Percentiles rank a stretch among this genome's conserved stretches.
These are phyloP conservation scores for Nitzschia putrida DNA, from an alignment of 108 stramenopile genomes.

Conservation along the genomic window DNA sequence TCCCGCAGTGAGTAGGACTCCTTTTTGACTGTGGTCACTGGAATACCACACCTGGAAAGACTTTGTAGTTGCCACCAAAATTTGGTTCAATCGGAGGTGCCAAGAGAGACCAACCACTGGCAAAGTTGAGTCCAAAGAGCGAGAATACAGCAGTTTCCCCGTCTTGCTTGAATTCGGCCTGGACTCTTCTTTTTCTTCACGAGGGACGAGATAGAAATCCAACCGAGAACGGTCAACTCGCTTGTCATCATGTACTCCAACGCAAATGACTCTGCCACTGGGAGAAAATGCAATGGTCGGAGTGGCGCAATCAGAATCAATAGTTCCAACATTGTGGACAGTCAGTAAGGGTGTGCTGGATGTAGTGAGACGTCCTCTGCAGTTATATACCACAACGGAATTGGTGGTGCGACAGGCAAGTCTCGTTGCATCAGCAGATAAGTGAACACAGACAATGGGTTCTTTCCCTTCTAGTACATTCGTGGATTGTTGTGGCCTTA, in stretches of 20 bases:
- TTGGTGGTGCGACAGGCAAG: constrained; percentile 28
- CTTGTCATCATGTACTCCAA: constrained; percentile 53
- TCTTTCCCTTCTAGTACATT: constrained; percentile 10
- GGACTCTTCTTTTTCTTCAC: constrained; percentile 18
- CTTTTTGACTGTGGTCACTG: constrained; percentile 63
- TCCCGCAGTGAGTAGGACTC: constrained; percentile 57
- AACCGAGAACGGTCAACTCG: constrained; percentile 29
- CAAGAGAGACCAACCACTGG: constrained; percentile 64
- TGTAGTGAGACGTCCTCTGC: constrained; percentile 3
- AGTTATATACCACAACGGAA: constrained; percentile 21
- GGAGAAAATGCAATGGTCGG: constrained; percentile 68
- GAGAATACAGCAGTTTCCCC: constrained; percentile 5
- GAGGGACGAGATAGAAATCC: constrained; percentile 22
- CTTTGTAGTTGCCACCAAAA: constrained; percentile 71
- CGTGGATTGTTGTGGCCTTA: constrained; percentile 39
- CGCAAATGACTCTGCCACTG: constrained; percentile 60
- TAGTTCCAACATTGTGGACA: constrained; percentile 47
- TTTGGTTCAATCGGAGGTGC: constrained; percentile 83
- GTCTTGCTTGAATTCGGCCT: constrained; percentile 37
- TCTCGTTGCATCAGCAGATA: constrained; percentile 31
- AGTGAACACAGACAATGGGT: constrained; percentile 13
- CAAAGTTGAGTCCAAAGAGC: constrained; percentile 22
- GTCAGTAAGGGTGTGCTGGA: constrained; percentile 26
- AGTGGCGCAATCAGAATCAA: constrained; percentile 17
- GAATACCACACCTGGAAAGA: constrained; percentile 61